Evolutionary conservation across 1,284 basidiomycete genomes (phyloP).

Genomic region (Cutaneotrichosporon sp.): DNA sequence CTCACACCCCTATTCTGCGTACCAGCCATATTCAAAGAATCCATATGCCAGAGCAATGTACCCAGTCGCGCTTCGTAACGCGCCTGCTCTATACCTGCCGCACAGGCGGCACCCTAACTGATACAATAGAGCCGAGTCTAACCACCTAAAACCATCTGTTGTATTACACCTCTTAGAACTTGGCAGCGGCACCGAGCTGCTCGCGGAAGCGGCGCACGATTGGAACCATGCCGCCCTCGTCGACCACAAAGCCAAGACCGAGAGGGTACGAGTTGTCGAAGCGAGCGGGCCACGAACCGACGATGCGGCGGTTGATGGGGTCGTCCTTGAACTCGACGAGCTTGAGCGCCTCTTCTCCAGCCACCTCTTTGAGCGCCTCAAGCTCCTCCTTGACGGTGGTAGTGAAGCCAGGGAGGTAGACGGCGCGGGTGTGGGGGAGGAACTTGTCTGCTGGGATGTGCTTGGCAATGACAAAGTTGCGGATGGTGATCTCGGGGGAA

Average conservation of each 20-base stretch:
- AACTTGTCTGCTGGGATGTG: slow-evolving; percentile 54
- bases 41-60: no score
- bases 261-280: slow-evolving; percentile 46
- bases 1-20: no score
- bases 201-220: slow-evolving; percentile 45
- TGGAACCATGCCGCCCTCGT: slow-evolving; percentile 46
- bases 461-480: slow-evolving; percentile 57
- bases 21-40: no score
- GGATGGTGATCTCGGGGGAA: slow-evolving; percentile 55
- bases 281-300: slow-evolving; percentile 43
- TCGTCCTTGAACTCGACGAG: slow-evolving; percentile 47
- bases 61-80: no score
- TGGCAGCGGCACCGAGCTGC: slow-evolving; percentile 22
- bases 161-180: neutral
- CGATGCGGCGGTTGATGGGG: slow-evolving; percentile 46
- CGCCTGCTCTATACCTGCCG: no score
- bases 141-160: no score
- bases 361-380: slow-evolving; percentile 42
- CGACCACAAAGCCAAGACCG: slow-evolving; percentile 42
- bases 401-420: slow-evolving; percentile 48
- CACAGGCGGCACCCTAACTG: no score
- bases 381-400: slow-evolving; percentile 44
- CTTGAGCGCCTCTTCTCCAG: slow-evolving; percentile 41
- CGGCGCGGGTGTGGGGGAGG: slow-evolving; percentile 53
- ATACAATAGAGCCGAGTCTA: no score